Conservation (phyloP, 73 alveolate genomes). For the Tetrahymena malaccensis region DNA sequence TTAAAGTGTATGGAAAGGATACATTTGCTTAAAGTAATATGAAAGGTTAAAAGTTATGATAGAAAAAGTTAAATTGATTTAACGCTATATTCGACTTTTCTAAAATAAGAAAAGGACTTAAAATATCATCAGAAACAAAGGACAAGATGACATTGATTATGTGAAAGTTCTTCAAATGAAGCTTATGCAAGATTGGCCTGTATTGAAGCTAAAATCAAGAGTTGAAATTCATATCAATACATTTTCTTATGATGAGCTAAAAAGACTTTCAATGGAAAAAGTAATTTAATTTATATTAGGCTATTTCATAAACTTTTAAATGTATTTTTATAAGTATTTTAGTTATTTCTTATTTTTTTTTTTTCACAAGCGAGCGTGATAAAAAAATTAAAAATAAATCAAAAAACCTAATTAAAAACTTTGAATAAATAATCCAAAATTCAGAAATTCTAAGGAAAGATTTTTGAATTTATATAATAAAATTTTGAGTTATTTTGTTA, state of each 20-base stretch:
- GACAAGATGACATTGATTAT: slow-evolving; percentile 46
- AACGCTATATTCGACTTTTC: slow-evolving; percentile 51
- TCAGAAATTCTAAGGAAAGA: no score
- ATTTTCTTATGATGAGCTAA: slow-evolving; percentile 58
- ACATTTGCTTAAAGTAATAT: slow-evolving; percentile 56
- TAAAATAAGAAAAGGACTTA: slow-evolving; percentile 49
- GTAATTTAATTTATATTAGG: no score
- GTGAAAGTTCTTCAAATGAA: slow-evolving; percentile 79
- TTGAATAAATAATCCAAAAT: no score
- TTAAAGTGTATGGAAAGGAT: slow-evolving; percentile 64
- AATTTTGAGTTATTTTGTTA: no score
- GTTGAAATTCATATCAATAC: slow-evolving; percentile 84
- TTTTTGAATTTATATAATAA: no score
- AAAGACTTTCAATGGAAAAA: slow-evolving; percentile 84
- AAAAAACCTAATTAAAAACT: no score
- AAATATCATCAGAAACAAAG: slow-evolving; percentile 46
- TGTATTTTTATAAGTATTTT: neutral
- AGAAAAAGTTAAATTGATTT: slow-evolving; percentile 54
- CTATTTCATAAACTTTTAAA: no score
- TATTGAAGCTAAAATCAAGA: slow-evolving; percentile 64
- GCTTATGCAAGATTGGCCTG: slow-evolving; percentile 85
- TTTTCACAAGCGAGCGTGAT: neutral
- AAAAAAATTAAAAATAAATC: no score
- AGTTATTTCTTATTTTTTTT: neutral
- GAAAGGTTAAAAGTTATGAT: slow-evolving; percentile 50